A percentile compares a stretch with the other conserved stretches of the same genome.
Evolutionary conservation across 2,329 filamentous ascomycete genomes (phyloP).

Genomic region (Penicillium sp.): DNA sequence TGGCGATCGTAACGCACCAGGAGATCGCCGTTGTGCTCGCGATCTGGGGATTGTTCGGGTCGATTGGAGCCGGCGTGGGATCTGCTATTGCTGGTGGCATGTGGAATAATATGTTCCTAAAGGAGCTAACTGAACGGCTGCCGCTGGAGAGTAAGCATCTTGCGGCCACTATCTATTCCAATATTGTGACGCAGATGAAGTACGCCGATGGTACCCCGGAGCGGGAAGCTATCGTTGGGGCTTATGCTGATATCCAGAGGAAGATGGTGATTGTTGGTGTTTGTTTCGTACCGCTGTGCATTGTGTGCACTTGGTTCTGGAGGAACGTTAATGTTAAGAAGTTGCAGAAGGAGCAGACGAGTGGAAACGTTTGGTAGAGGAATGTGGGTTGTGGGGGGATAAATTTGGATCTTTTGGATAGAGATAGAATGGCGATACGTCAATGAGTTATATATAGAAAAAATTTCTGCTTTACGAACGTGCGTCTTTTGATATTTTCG

Average conservation of each 20-base stretch:
- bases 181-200: constrained; percentile 10
- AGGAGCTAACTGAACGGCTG: not conserved
- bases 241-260: constrained; percentile 44
- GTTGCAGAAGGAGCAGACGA: constrained; percentile 5
- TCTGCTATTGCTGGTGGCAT: constrained; percentile 6
- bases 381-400: not conserved
- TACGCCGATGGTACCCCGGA: constrained; percentile 38
- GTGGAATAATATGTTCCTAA: constrained; percentile 8
- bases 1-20: constrained; percentile 8
- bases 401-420: too few species aligned
- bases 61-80: constrained; percentile 5
- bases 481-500: not conserved
- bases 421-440: not conserved
- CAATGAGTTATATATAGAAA: not conserved
- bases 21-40: constrained; percentile 5
- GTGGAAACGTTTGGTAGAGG: constrained; percentile 5
- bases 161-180: constrained; percentile 1
- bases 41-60: constrained; percentile 6
- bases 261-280: constrained; percentile 34
- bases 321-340: constrained; percentile 9
- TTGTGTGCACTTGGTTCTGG: constrained; percentile 9
- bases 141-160: constrained; percentile 6
- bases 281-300: constrained; percentile 7
- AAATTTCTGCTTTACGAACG: not conserved
- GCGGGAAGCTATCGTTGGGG: constrained; percentile 38